Evolutionary conservation across 257 asterid genomes (phyloP), one percentile per base, ranked within the genome.

Genomic region (Jacaranda mimosifolia): DNA sequence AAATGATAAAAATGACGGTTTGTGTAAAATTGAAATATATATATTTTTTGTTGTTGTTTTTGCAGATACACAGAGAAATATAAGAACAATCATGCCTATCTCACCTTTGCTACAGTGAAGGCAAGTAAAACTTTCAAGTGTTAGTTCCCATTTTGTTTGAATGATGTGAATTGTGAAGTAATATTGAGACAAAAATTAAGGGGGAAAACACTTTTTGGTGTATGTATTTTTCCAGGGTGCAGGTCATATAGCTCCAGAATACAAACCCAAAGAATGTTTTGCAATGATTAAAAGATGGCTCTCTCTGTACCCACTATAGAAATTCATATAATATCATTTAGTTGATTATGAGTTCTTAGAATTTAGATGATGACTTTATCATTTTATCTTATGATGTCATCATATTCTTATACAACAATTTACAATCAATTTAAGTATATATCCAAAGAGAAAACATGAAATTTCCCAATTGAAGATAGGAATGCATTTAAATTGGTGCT

Each of bases 61-160:
- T 38, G 64, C 26, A 84, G 87, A 19, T 84, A 69, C 55, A 74
- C 87, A 3, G 45, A 52, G 77, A 74, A 49, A 46, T 77, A 57
- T 26, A 51, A 48, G 35, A 81, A 74, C 5, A 49, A 71, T 7
- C 53, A 62, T 43, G 76, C 72, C 40, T 52, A 6, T 36, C 21
- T 84, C 77, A 78, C 83, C 5, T 84, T 74, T 58, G 87, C 79
- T 17, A 84, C 74, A 0, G 67, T 84, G 2, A 84, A 83, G 83
- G 87, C 10, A 53, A 65, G 75, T 48, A 5, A 66, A 46, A 39
- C 1, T 7, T 39, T 15, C 0, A 8, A 4, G 1, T 5, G 17
- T 56, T 53, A 6, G 1, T 38, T 17, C 36, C 3, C 1, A 14
- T 36, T 55, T 18, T 5, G 1, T 26, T 0, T 4, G 18, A 10